Evolutionary conservation across 495 filamentous ascomycete species (phyloP), one percentile per base, ranked within the genome.

Genomic region (Hypoxylon fuscum): DNA sequence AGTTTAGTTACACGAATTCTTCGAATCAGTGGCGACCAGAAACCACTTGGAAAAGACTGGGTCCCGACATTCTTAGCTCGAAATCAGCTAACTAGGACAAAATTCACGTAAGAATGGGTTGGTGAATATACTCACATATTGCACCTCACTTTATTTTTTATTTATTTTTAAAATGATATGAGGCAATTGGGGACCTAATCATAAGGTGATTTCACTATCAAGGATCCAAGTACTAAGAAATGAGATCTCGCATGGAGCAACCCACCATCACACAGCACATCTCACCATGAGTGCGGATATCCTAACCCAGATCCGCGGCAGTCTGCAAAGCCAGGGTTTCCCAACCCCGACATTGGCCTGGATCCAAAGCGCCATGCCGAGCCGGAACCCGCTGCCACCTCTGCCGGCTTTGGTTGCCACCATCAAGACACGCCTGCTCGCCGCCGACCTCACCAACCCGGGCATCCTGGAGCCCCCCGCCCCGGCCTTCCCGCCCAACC

Each of bases 381-480:
- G 67, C 17, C 77, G 79, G 53, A 70, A 53, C 44, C 74, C 75
- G 15, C 85, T 83, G 5, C 85, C 87, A 0, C 89, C 93, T 4
- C 70, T 92, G 20, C 81, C 87, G 11, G 87, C 89, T 10, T 81
- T 97, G 14, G 78, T 87, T 46, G 87, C 90, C 41, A 96, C 94
- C 12, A 89, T 92, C 12, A 83, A 89, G 37, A 88, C 90, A 70
- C 93, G 93, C 48, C 73, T 97, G 20, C 85, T 97, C 5, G 81
- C 87, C 40, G 84, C 88, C 18, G 90, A 98, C 78, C 81, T 97
- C 41, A 86, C 86, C 4, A 75, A 79, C 1, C 83, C 88, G 0
- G 75, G 84, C 31, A 76, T 87, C 4, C 73, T 81, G 5, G 75
- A 80, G 47, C 68, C 76, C 12, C 70, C 84, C 0, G 55, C 77